These are phyloP conservation scores for Abelmoschus esculentus DNA, from an alignment of 345 rosid species.

Conservation along the genomic window DNA sequence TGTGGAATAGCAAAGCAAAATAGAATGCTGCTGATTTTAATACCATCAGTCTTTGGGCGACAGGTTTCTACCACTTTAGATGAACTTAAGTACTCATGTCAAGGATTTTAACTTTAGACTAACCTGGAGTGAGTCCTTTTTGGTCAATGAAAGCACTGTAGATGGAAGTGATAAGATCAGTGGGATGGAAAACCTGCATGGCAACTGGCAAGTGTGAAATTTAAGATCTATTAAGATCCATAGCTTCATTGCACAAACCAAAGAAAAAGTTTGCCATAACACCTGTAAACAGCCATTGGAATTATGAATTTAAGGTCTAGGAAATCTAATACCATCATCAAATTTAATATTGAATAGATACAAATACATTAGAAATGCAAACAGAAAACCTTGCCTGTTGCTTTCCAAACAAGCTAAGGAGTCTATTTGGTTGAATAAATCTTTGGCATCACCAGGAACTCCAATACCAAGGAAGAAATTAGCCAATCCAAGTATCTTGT, in stretches of 20 bases:
- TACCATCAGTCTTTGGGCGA: background rate
- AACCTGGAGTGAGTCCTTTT: conserved; percentile 64
- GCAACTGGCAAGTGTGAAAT: conserved; percentile 16
- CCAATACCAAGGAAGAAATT: conserved; percentile 81
- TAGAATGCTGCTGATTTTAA: background rate
- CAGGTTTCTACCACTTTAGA: background rate
- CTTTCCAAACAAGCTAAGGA: conserved; percentile 78
- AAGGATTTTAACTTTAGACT: conserved; percentile 4
- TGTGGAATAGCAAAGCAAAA: background rate
- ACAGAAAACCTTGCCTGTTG: conserved; percentile 49
- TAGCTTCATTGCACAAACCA: background rate
- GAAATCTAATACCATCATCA: background rate
- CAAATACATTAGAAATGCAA: background rate
- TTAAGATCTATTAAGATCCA: background rate
- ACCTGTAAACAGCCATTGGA: background rate
- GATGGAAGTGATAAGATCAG: conserved; percentile 76
- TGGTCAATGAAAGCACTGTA: conserved; percentile 71
- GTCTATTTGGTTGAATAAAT: conserved; percentile 73
- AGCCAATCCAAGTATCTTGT: conserved; percentile 67
- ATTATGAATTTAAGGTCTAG: background rate
- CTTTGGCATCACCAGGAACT: conserved; percentile 77
- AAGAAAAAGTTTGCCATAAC: background rate
- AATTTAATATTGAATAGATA: background rate
- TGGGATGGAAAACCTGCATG: conserved; percentile 68
- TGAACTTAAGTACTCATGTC: background rate